Percentiles rank a stretch among this genome's conserved stretches.
Conservation (phyloP, 164 flowering plant species). For the Chimonanthus praecox region DNA sequence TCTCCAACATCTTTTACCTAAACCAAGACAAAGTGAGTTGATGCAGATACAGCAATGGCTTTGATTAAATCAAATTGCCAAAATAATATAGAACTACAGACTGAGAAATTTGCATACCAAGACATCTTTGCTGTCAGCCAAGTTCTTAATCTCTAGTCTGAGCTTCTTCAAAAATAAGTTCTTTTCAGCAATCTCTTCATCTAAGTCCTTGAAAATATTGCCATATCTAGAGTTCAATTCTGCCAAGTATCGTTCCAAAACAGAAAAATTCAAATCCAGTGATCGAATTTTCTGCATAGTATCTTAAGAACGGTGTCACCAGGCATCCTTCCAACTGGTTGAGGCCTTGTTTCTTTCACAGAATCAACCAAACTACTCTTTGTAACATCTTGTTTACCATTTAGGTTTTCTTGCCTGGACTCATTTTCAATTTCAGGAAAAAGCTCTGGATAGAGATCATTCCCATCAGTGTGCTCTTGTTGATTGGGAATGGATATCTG, state of each 20-base stretch:
- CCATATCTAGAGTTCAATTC: conserved; percentile 76
- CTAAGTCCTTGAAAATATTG: conserved; percentile 61
- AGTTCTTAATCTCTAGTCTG: conserved; percentile 40
- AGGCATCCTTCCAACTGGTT: conserved; percentile 76
- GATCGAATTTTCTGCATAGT: conserved; percentile 87
- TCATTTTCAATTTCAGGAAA: conserved; percentile 30
- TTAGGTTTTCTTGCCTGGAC: conserved; percentile 20
- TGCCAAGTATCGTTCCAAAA: conserved; percentile 78
- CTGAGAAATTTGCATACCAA: conserved; percentile 43
- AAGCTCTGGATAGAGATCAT: conserved; percentile 21
- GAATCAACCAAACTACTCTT: conserved; percentile 45
- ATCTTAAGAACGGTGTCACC: conserved; percentile 95
- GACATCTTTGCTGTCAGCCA: conserved; percentile 41
- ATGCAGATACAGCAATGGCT: neutral
- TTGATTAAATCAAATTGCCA: neutral
- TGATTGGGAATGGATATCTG: conserved; percentile 20
- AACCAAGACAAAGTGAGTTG: conserved; percentile 12
- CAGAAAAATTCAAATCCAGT: conserved; percentile 70
- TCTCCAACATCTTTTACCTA: conserved; percentile 71
- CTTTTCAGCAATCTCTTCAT: conserved; percentile 57
- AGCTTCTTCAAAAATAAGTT: conserved; percentile 46
- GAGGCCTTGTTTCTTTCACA: conserved; percentile 52
- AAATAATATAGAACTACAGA: neutral
- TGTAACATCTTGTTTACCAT: conserved; percentile 22
- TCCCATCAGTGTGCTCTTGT: conserved; percentile 25